Evolutionary conservation across 306 rosid genomes (phyloP).

Genomic region (Quercus agrifolia): DNA sequence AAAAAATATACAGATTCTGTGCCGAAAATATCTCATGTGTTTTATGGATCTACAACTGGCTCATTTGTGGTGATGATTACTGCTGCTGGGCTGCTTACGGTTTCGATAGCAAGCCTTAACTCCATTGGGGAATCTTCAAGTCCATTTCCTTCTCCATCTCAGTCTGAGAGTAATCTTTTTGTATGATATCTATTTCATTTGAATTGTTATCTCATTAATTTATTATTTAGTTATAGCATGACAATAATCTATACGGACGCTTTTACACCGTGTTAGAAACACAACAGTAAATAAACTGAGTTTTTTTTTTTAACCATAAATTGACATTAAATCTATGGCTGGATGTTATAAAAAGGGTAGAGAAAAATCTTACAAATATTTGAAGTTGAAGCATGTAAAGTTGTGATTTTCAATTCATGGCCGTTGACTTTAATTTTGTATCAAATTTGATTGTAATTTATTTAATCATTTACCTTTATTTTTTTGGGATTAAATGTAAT

Average conservation of each 20-base stretch:
- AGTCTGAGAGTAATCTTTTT: constrained; percentile 77
- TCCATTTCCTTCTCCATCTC: constrained; percentile 48
- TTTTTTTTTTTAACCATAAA: background rate
- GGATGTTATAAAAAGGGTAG: background rate
- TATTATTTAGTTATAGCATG: background rate
- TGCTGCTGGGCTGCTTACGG: constrained; percentile 63
- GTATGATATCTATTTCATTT: constrained; percentile 40
- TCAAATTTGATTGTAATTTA: no score
- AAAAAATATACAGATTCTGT: constrained; percentile 54
- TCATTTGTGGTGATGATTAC: constrained; percentile 56
- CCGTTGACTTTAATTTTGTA: fast-evolving
- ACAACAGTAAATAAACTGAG: background rate
- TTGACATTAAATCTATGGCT: background rate
- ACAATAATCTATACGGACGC: background rate
- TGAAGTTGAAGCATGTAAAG: background rate
- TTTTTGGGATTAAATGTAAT: no score
- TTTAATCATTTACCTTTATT: no score
- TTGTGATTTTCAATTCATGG: no score
- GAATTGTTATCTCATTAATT: background rate
- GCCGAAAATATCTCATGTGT: constrained; percentile 44
- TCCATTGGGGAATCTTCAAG: constrained; percentile 37
- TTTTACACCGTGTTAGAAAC: background rate
- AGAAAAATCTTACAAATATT: background rate
- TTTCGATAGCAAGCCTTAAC: constrained; percentile 81
- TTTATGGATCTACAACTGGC: constrained; percentile 54